These are phyloP conservation scores for Claviceps sp. DNA, from an alignment of 2,329 filamentous ascomycete genomes.

Conservation along the genomic window DNA sequence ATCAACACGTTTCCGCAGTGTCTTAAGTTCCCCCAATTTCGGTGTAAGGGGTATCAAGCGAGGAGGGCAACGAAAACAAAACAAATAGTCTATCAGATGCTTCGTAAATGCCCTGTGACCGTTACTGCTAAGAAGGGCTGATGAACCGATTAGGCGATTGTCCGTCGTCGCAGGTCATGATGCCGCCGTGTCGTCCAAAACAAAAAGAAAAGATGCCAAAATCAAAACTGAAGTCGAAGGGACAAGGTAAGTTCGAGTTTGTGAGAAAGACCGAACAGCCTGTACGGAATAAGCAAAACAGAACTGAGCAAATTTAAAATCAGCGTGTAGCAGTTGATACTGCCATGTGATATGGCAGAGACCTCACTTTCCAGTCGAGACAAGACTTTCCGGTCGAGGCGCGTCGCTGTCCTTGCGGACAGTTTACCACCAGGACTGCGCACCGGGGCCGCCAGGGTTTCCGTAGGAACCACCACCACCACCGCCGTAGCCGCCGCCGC, in stretches of 20 bases:
- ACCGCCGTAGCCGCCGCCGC: slow-evolving; percentile 28
- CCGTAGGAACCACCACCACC: slow-evolving; percentile 32
- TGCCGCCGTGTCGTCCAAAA: slow-evolving; percentile 25
- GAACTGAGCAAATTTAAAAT: neutral
- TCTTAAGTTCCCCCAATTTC: slow-evolving; percentile 26
- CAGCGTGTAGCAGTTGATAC: slow-evolving; percentile 7
- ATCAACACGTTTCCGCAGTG: slow-evolving; percentile 24
- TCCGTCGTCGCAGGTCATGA: slow-evolving; percentile 26
- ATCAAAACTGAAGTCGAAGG: slow-evolving; percentile 1
- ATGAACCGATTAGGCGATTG: slow-evolving; percentile 19
- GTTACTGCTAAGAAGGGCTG: slow-evolving; percentile 21
- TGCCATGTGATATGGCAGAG: neutral
- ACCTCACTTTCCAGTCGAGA: neutral
- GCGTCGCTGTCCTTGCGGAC: slow-evolving; percentile 1
- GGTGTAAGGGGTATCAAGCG: slow-evolving; percentile 32
- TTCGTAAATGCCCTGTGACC: slow-evolving; percentile 28
- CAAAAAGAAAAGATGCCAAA: slow-evolving; percentile 11
- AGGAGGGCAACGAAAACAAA: slow-evolving; percentile 30
- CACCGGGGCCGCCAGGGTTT: slow-evolving; percentile 57
- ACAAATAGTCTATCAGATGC: slow-evolving; percentile 31
- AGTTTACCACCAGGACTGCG: slow-evolving; percentile 52
- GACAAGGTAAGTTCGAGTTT: slow-evolving; percentile 2
- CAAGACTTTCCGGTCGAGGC: slow-evolving; percentile 1
- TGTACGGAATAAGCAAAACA: slow-evolving; percentile 6
- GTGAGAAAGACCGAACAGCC: neutral